Conservation (phyloP, 2,329 filamentous ascomycete species). For the Ustilaginoidea virens region DNA sequence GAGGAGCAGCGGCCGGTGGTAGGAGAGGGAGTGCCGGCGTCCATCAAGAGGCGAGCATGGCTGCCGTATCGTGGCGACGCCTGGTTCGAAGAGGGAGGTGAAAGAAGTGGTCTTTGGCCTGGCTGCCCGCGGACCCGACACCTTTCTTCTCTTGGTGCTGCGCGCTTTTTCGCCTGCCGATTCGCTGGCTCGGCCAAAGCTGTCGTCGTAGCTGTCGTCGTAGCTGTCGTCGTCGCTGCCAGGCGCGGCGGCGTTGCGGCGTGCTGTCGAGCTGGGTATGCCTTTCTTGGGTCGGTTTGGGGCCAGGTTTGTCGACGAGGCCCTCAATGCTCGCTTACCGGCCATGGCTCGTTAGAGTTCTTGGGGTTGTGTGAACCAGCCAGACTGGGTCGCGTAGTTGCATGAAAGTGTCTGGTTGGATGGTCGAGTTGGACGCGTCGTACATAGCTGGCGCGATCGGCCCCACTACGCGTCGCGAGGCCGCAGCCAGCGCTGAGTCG, state of each 20-base stretch:
- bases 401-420: neutral
- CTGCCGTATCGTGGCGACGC: conserved; percentile 1
- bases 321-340: conserved; percentile 1
- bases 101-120: neutral
- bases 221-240: neutral
- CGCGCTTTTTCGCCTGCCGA: neutral
- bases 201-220: neutral
- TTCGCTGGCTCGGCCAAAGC: conserved; percentile 1
- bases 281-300: neutral
- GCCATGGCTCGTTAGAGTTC: too few relatives aligned
- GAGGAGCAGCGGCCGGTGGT: conserved; percentile 36
- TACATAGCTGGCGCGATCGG: too few relatives aligned
- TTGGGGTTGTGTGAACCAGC: too few relatives aligned
- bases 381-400: neutral
- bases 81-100: conserved; percentile 5
- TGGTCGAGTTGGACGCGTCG: too few relatives aligned
- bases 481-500: too few relatives aligned
- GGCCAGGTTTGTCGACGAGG: neutral
- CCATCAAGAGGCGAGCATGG: conserved; percentile 6
- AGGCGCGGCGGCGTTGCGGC: neutral
- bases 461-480: too few relatives aligned
- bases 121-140: neutral
- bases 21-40: conserved; percentile 13
- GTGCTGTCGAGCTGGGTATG: neutral
- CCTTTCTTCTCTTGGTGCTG: conserved; percentile 6